These are phyloP conservation scores for Megacollybia platyphylla DNA, from an alignment of 1,284 basidiomycete genomes.

Conservation along the genomic window DNA sequence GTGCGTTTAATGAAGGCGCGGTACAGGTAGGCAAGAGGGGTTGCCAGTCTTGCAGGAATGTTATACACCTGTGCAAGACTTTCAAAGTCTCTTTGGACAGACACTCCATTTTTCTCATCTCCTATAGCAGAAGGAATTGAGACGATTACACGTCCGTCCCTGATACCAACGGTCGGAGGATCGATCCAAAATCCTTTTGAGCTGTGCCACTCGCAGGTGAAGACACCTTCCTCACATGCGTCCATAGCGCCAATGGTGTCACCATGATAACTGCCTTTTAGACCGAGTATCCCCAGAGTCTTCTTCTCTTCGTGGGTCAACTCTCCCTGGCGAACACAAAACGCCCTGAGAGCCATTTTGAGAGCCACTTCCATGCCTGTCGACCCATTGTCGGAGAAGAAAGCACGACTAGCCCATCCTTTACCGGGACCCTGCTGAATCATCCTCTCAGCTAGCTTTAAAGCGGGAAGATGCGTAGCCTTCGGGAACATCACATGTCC, in stretches of 20 bases:
- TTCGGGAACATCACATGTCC: slow-evolving; percentile 96
- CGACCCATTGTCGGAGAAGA: slow-evolving; percentile 91
- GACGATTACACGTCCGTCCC: slow-evolving; percentile 48
- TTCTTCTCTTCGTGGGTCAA: slow-evolving; percentile 28
- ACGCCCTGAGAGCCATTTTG: slow-evolving; percentile 90
- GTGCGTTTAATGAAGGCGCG: slow-evolving; percentile 42
- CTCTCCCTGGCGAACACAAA: slow-evolving; percentile 31
- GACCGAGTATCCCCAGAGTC: slow-evolving; percentile 71
- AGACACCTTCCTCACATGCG: slow-evolving; percentile 82
- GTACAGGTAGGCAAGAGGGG: slow-evolving; percentile 58
- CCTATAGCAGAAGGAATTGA: slow-evolving; percentile 43
- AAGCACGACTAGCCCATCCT: slow-evolving; percentile 86
- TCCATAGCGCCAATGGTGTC: slow-evolving; percentile 99
- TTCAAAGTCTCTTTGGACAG: slow-evolving; percentile 15
- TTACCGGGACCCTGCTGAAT: slow-evolving; percentile 60
- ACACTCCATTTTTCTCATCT: neutral
- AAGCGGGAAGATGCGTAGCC: slow-evolving; percentile 77
- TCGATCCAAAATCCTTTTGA: slow-evolving; percentile 93
- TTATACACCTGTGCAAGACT: slow-evolving; percentile 62
- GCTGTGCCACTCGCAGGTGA: slow-evolving; percentile 94
- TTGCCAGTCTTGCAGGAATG: slow-evolving; percentile 46
- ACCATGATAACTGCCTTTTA: slow-evolving; percentile 94
- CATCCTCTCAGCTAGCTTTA: slow-evolving; percentile 66
- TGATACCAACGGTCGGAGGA: slow-evolving; percentile 67
- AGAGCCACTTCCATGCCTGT: slow-evolving; percentile 95